Percentiles rank a stretch among this genome's conserved stretches.
phyloP scores from a whole-genome alignment of 2,329 filamentous ascomycete genomes.

The Colletotrichum musicola region DNA sequence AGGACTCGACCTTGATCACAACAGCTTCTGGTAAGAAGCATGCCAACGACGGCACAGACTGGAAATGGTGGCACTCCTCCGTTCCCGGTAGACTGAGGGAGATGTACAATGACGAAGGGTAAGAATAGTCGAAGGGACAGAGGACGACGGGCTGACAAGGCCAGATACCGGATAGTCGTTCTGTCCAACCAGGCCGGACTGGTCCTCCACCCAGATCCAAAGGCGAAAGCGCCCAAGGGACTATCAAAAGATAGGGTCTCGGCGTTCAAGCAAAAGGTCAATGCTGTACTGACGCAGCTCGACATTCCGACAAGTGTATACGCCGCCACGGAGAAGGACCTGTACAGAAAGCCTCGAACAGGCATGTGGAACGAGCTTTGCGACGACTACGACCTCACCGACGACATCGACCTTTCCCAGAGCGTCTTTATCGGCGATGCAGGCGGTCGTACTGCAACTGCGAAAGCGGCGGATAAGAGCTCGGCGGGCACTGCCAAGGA shows the following conservation, averaged over 20 bases:
- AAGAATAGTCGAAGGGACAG: slow-evolving; percentile 38
- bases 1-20: slow-evolving; percentile 90
- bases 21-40: slow-evolving; percentile 87
- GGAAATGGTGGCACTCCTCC: slow-evolving; percentile 90
- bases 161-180: slow-evolving; percentile 80
- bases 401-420: slow-evolving; percentile 73
- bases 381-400: slow-evolving; percentile 70
- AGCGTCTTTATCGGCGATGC: slow-evolving; percentile 95
- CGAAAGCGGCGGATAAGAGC: slow-evolving; percentile 33
- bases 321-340: slow-evolving; percentile 85
- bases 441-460: slow-evolving; percentile 69
- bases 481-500: slow-evolving; percentile 59
- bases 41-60: slow-evolving; percentile 78
- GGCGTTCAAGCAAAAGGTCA: slow-evolving; percentile 87
- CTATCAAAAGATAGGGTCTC: slow-evolving; percentile 71
- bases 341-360: slow-evolving; percentile 85
- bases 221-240: slow-evolving; percentile 72
- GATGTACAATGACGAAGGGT: slow-evolving; percentile 77
- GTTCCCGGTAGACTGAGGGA: slow-evolving; percentile 77
- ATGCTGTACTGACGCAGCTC: slow-evolving; percentile 76
- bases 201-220: slow-evolving; percentile 79
- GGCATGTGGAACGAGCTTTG: slow-evolving; percentile 85
- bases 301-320: slow-evolving; percentile 85
- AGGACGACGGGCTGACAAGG: neutral
- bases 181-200: slow-evolving; percentile 92